Base-by-base conservation (phyloP, 306 rosid genomes). In the Vachellia pachyceras region DNA sequence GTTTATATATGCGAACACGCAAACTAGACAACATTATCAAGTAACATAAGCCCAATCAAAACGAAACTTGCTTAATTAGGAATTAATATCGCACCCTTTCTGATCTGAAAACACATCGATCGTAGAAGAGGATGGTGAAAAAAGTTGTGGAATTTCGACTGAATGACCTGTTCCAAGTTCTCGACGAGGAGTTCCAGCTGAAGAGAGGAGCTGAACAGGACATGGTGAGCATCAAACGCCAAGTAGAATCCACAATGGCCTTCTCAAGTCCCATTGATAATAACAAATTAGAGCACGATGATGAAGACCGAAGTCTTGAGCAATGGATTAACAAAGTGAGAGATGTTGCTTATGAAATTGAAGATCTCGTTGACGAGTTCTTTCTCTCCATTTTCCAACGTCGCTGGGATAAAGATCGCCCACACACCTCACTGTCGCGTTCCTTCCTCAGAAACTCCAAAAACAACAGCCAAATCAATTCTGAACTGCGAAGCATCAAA, bases 81-180 rank as follows among this genome's bases (percentile, higher is more conserved):
- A n/a, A n/a, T n/a, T n/a, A n/a, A n/a, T n/a, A n/a, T n/a, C n/a
- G n/a, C n/a, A n/a, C n/a, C n/a, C n/a, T n/a, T n/a, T n/a, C n/a
- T 44, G 9, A 3, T 44, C 12, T 10, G 47, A 10, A 55, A 55
- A 8, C 63, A 55, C 10, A 55, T 20, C 35, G 64, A 41, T 41
- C 11, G 10, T 57, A 10, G 3, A 20, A 7, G 64, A 22, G 35
- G 33, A 63, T 63, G 68, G 68, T 41, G 3, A 33, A 63, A 63
- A 63, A 36, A 29, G 69, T 64, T 2, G 42, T 64, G 18, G 69
- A 64, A 64, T 64, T 64, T 64, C 69, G 44, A 33, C 1, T 35
- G 69, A 13, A 64, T 64, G 42, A 64, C 10, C 69, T 64, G 11
- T 64, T 64, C 69, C 69, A 64, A 64, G 42, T 64, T 42, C 69